A percentile compares a stretch with the other conserved stretches of the same genome.
These are phyloP conservation scores for Cryptosporidium baileyi DNA, from an alignment of 169 alveolate genomes.

Conservation along the genomic window DNA sequence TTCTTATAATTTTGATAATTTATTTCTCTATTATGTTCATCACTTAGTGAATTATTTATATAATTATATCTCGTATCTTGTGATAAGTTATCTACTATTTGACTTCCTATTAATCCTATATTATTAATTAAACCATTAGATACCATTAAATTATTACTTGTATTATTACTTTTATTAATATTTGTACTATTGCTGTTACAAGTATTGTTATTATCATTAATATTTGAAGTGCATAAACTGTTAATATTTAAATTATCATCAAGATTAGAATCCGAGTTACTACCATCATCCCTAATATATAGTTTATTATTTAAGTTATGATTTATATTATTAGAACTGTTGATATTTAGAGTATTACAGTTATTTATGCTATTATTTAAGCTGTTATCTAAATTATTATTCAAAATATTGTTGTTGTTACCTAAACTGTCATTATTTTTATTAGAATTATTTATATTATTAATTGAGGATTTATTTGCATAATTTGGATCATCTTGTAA, in stretches of 20 bases:
- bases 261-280: no score
- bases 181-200: not conserved
- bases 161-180: not conserved
- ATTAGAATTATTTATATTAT: not conserved
- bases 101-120: not conserved
- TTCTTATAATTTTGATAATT: slow-evolving; percentile 5
- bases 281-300: no score
- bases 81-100: not conserved
- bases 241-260: not conserved
- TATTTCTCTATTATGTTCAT: slow-evolving; percentile 17
- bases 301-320: not conserved
- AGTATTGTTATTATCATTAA: not conserved
- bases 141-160: not conserved
- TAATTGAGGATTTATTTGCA: slow-evolving; percentile 57
- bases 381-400: not conserved
- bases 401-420: not conserved
- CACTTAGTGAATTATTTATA: not conserved
- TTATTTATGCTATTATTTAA: no score
- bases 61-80: not conserved
- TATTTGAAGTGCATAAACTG: not conserved
- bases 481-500: slow-evolving; percentile 58
- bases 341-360: not conserved
- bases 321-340: not conserved
- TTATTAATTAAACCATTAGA: not conserved
- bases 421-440: not conserved